Evolutionary conservation across 2,329 filamentous ascomycete species (phyloP), one percentile per base, ranked within the genome.

Genomic region (Ophiocordyceps camponoti-leonardi): DNA sequence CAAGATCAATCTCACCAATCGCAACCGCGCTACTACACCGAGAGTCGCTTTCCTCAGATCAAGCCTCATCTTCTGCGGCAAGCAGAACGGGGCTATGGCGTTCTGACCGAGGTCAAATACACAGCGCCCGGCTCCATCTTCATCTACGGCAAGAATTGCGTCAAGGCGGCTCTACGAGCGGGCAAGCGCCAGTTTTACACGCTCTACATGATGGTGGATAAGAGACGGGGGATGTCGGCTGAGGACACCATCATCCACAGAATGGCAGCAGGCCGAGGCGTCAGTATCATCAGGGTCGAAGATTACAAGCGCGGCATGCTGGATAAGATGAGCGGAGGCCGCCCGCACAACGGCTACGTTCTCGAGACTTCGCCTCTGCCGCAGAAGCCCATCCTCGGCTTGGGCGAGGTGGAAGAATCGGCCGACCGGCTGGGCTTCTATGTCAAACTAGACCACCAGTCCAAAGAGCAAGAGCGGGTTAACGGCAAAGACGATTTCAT

Each of bases 321-420:
- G 65, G 81, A 93, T 61, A 88, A 85, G 62, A 85, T 93, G 76
- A 84, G 83, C 51, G 74, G 71, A 46, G 80, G 81, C 1, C 75
- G 92, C 39, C 86, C 90, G 31, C 90, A 98, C 63, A 95, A 96
- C 57, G 88, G 90, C 42, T 81, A 82, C 53, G 71, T 96, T 16
- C 73, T 98, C 4, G 92, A 98, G 63, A 79, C 83, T 14, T 94
- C 87, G 0, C 84, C 84, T 1, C 63, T 96, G 1, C 86, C 87
- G 0, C 77, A 81, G 51, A 65, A 77, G 2, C 86, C 83, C 0
- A 66, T 90, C 41, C 69, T 66, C 28, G 66, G 71, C 16, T 66
- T 93, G 4, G 70, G 71, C 0, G 49, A 61, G 2, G 58, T 77
- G 5, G 64, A 66, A 2, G 59, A 71, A 2, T 63, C 67, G 26